Conservation (phyloP, 768 basidiomycete species). For the Phanerodontia chrysosporium region DNA sequence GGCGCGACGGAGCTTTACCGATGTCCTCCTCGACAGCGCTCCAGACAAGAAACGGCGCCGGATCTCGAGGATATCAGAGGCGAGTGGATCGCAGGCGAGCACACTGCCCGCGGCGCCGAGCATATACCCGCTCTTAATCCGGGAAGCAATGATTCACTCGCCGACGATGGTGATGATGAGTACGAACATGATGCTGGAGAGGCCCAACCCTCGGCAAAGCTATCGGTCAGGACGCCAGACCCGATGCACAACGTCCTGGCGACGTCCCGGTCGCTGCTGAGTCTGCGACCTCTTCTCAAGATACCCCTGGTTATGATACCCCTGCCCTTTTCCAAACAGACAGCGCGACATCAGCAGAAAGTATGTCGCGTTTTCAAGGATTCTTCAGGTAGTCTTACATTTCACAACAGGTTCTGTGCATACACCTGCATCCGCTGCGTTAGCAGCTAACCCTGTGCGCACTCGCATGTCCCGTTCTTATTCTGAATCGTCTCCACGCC, state of each 20-base stretch:
- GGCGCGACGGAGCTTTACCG: background rate
- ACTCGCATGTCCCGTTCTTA: background rate
- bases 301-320: background rate
- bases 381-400: background rate
- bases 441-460: background rate
- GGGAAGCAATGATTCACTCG: background rate
- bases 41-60: conserved; percentile 5
- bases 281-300: background rate
- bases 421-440: background rate
- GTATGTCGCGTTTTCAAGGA: background rate
- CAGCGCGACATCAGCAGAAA: background rate
- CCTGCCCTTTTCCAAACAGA: background rate
- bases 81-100: background rate
- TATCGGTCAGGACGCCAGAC: too few species aligned
- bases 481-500: background rate
- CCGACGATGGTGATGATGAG: background rate
- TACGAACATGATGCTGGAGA: background rate
- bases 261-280: conserved; percentile 1
- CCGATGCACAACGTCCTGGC: background rate
- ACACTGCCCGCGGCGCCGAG: background rate
- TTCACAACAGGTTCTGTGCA: background rate
- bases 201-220: too few species aligned
- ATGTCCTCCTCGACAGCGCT: background rate
- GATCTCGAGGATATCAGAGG: conserved; percentile 7
- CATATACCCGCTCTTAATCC: background rate